Evolutionary conservation across 1,284 basidiomycete genomes (phyloP).

Genomic region (Cutaneotrichosporon spelunceum): DNA sequence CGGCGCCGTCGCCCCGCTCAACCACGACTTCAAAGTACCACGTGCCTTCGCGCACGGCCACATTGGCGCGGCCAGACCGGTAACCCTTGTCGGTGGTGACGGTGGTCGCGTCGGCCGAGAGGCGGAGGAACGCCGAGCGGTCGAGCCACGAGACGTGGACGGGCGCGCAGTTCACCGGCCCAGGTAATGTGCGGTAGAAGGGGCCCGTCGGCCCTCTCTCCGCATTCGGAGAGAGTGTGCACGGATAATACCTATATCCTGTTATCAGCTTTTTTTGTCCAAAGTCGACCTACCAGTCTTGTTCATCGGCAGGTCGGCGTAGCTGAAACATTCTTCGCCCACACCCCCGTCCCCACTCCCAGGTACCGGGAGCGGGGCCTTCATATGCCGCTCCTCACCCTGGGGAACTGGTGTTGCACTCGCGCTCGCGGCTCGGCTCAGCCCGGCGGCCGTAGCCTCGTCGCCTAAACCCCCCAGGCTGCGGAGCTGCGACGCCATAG

Average conservation of each 20-base stretch:
- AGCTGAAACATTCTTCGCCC: slow-evolving; percentile 49
- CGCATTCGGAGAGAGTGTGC: slow-evolving; percentile 46
- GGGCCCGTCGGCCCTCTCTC: slow-evolving; percentile 39
- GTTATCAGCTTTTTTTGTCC: neutral
- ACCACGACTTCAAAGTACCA: slow-evolving; percentile 94
- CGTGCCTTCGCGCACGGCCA: slow-evolving; percentile 79
- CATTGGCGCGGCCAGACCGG: slow-evolving; percentile 81
- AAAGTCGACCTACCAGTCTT: slow-evolving; percentile 35
- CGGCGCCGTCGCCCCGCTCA: slow-evolving; percentile 61
- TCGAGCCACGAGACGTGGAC: slow-evolving; percentile 55
- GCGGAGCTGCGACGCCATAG: neutral
- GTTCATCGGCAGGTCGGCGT: slow-evolving; percentile 49
- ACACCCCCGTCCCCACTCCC: slow-evolving; percentile 41
- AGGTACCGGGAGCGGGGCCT: slow-evolving; percentile 26
- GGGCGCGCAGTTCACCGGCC: slow-evolving; percentile 32
- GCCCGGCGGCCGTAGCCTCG: neutral
- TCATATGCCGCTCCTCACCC: slow-evolving; percentile 23
- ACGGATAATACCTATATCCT: slow-evolving; percentile 53
- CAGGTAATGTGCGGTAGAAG: slow-evolving; percentile 48
- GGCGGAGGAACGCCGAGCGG: slow-evolving; percentile 60
- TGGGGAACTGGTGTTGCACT: slow-evolving; percentile 26
- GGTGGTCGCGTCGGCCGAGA: slow-evolving; percentile 75
- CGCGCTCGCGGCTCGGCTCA: slow-evolving; percentile 7
- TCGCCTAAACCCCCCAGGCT: neutral
- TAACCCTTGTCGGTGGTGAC: slow-evolving; percentile 84